Percentiles rank a stretch among this genome's conserved stretches.
Conservation (phyloP, 2,329 filamentous ascomycete species). For the Bimuria novae-zelandiae region DNA sequence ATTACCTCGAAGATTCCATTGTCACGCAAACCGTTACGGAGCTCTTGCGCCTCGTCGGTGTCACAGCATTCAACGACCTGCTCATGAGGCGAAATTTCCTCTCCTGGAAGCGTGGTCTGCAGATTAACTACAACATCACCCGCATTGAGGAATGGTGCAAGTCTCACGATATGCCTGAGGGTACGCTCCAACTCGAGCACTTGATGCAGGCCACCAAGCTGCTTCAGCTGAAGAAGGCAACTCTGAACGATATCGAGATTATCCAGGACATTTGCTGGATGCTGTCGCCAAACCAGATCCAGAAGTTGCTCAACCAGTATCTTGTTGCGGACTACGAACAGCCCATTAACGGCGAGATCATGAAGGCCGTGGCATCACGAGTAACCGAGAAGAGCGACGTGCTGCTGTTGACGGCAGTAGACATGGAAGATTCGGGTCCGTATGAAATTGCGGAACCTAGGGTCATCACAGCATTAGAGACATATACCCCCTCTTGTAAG, state of each 20-base stretch:
- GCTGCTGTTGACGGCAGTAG: conserved; percentile 87
- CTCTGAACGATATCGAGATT: conserved; percentile 98
- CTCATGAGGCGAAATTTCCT: conserved; percentile 98
- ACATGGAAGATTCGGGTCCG: conserved; percentile 98
- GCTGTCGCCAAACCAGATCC: conserved; percentile 98
- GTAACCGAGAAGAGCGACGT: conserved; percentile 99
- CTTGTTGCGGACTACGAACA: conserved; percentile 98
- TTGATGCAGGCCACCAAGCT: conserved; percentile 99
- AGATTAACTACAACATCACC: conserved; percentile 99
- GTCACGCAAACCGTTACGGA: conserved; percentile 96
- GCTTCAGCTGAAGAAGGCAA: conserved; percentile 97
- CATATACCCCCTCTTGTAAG: conserved; percentile 96
- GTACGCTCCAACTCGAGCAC: conserved; percentile 95
- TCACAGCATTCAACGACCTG: conserved; percentile 97
- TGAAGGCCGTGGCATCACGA: conserved; percentile 97
- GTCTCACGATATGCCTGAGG: conserved; percentile 99
- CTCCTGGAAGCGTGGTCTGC: conserved; percentile 97
- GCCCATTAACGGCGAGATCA: conserved; percentile 98
- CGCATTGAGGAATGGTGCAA: conserved; percentile 99
- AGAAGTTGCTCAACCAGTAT: conserved; percentile 98
- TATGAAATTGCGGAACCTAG: conserved; percentile 98
- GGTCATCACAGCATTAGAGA: conserved; percentile 94
- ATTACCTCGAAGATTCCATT: conserved; percentile 95
- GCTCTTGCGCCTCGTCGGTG: conserved; percentile 87
- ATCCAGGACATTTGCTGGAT: conserved; percentile 99